A percentile compares a stretch with the other conserved stretches of the same genome.
Conservation (phyloP, 2,329 filamentous ascomycete species). For the Ceratocystis diversiconidia region DNA sequence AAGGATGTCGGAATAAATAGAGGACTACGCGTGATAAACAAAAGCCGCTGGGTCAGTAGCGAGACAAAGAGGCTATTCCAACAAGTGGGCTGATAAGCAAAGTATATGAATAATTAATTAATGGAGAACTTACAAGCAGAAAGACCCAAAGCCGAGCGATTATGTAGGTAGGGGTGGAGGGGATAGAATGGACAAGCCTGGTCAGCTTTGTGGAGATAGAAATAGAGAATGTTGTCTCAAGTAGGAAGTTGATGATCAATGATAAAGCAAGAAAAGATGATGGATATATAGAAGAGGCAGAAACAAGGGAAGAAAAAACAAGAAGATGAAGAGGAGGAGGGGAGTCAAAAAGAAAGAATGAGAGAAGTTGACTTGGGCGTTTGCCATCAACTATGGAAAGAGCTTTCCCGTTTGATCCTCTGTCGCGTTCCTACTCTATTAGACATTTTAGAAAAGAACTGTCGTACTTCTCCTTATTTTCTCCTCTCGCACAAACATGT, state of each 20-base stretch:
- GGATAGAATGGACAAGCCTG: not conserved
- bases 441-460: not conserved
- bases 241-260: not conserved
- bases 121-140: not conserved
- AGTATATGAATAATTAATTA: not conserved
- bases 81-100: not conserved
- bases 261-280: not conserved
- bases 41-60: not conserved
- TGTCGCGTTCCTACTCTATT: slow-evolving; percentile 3
- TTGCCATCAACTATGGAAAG: not conserved
- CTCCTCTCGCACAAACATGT: too few species aligned
- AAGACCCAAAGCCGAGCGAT: not conserved
- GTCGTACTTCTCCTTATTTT: too few species aligned
- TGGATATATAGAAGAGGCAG: too few species aligned
- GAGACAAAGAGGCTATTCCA: not conserved
- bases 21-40: not conserved
- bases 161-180: not conserved
- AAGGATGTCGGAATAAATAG: not conserved
- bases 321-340: not conserved
- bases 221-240: not conserved
- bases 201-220: not conserved
- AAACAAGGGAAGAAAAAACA: not conserved
- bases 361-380: not conserved
- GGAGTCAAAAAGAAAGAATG: not conserved
- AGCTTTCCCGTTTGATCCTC: slow-evolving; percentile 1